A percentile compares a stretch with the other conserved stretches of the same genome.
Evolutionary conservation across 2,329 filamentous ascomycete species (phyloP).

Genomic region (Trichoderma sp.): DNA sequence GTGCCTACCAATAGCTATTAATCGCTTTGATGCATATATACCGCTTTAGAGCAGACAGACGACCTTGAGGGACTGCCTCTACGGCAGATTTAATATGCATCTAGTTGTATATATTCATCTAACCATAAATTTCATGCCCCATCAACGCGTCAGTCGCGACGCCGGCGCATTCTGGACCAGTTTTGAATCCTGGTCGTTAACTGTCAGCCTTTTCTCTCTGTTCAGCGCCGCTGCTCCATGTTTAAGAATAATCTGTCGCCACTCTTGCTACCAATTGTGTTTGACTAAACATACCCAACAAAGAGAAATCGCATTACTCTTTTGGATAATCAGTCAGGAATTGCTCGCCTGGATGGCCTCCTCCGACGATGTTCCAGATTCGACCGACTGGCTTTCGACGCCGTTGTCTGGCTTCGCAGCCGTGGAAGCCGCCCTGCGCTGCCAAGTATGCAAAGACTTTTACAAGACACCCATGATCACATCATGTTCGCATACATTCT

Average conservation of each 20-base stretch:
- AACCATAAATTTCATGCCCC: background rate
- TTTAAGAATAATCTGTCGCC: background rate
- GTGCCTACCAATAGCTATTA: background rate
- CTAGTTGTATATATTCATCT: background rate
- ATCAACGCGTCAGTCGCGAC: constrained; percentile 20
- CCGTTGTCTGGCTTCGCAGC: constrained; percentile 62
- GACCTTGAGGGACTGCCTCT: background rate
- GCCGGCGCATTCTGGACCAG: background rate
- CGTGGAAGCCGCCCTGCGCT: constrained; percentile 83
- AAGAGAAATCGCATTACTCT: background rate
- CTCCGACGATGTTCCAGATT: constrained; percentile 58
- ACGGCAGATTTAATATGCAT: background rate
- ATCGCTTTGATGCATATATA: constrained; percentile 4
- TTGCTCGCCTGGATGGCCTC: constrained; percentile 1
- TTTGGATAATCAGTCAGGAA: background rate
- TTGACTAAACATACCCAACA: background rate
- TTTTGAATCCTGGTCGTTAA: background rate
- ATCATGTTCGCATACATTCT: constrained; percentile 93
- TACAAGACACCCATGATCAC: constrained; percentile 94
- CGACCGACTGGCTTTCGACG: constrained; percentile 81
- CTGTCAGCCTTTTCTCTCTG: background rate
- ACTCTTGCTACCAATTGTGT: background rate
- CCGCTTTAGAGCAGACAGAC: background rate
- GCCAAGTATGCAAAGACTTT: constrained; percentile 98
- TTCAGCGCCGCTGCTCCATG: background rate